Evolutionary conservation across 164 flowering plant genomes (phyloP), one percentile per base, ranked within the genome.

Genomic region (Liquidambar formosana): DNA sequence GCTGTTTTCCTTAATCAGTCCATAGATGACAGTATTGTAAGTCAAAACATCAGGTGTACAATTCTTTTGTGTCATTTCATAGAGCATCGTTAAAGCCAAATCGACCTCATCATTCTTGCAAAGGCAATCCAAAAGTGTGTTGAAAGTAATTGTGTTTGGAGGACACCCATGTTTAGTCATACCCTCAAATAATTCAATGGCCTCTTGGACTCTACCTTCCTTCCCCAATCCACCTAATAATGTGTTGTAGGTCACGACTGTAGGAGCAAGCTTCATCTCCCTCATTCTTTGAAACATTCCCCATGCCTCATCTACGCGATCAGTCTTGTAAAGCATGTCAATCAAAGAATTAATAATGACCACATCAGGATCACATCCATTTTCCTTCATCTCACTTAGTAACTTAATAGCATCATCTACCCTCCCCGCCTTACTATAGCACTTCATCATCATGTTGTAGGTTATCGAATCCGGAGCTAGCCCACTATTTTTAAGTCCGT

Each of bases 391-490:
- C 74, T 87, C 85, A 38, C 69, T 68, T 15, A 93, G 79, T 53
- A 95, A 81, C 65, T 81, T 72, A 19, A 91, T 70, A 46, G 96
- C 96, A 75, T 86, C 91, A 75, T 95, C 99, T 33, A 90, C 78
- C 73, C 81, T 79, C 64, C 96, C 94, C 1, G 78, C 84, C 64
- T 88, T 87, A 63, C 85, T 83, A 61, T 87, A 89, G 76, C 97
- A 95, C 73, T 86, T 92, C 85, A 95, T 91, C 99, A 95, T 93
- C 89, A 88, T 88, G 79, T 84, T 89, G 76, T 92, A 95, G 45
- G 97, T 92, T 65, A 95, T 91, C 33, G 93, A 80, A 86, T 95
- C 96, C 33, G 97, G 96, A 46, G 79, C 71, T 69, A 87, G 82
- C 43, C 92, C 96, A 72, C 77, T 81, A 51, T 54, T 73, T 71